phyloP scores from a whole-genome alignment of 768 basidiomycete species.

The Strobilomyces confusus region DNA sequence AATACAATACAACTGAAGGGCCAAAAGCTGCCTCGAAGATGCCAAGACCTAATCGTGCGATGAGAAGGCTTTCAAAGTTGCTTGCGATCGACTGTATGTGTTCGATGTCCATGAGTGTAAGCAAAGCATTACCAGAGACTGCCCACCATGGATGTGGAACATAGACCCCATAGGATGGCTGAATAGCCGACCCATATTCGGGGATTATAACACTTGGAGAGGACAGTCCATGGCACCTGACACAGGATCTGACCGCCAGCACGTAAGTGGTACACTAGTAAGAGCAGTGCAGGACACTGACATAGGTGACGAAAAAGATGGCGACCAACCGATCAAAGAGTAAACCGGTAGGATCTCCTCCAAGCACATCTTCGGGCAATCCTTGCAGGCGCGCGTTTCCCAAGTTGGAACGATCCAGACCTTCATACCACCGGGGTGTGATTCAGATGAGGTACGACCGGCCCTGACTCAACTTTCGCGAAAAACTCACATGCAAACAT shows the following conservation, averaged over 20 bases:
- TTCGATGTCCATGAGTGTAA: neutral
- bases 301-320: conserved; percentile 77
- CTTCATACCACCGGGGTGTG: conserved; percentile 19
- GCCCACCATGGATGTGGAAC: conserved; percentile 65
- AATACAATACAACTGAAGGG: conserved; percentile 32
- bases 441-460: neutral
- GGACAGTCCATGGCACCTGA: conserved; percentile 64
- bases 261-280: neutral
- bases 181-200: conserved; percentile 64
- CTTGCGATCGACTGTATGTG: conserved; percentile 23
- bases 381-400: conserved; percentile 79
- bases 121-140: neutral
- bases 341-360: conserved; percentile 62
- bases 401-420: conserved; percentile 73
- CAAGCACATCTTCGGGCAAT: conserved; percentile 57
- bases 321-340: conserved; percentile 80
- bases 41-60: conserved; percentile 31
- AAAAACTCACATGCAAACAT: conserved; percentile 64
- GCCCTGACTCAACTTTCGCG: neutral
- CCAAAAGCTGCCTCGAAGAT: conserved; percentile 35
- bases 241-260: conserved; percentile 50
- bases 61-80: conserved; percentile 26
- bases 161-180: conserved; percentile 69
- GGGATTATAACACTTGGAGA: conserved; percentile 68
- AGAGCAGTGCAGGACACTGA: conserved; percentile 29